These are phyloP conservation scores for Huntiella decipiens DNA, from an alignment of 2,329 filamentous ascomycete genomes.

Conservation along the genomic window DNA sequence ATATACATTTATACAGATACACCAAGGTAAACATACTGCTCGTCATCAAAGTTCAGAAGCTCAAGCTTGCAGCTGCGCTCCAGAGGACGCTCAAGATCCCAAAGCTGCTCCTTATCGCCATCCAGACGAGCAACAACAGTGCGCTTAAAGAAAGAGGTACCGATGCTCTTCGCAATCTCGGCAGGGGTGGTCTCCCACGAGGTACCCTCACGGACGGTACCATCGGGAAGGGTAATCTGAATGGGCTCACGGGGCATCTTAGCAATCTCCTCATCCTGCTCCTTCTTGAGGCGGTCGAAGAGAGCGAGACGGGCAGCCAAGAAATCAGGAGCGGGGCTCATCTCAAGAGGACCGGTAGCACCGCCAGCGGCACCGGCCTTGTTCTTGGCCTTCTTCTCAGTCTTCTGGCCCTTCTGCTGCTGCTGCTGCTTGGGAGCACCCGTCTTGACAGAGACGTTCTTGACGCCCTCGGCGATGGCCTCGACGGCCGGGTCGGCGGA, in stretches of 20 bases:
- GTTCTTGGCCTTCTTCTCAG: conserved; percentile 24
- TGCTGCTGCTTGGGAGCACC: conserved; percentile 10
- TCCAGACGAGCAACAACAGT: conserved; percentile 76
- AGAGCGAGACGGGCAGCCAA: conserved; percentile 59
- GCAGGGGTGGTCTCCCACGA: conserved; percentile 84
- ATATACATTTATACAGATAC: neutral
- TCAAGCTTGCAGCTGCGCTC: conserved; percentile 76
- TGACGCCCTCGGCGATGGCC: conserved; percentile 35
- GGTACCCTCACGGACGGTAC: conserved; percentile 51
- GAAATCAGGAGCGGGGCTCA: conserved; percentile 47
- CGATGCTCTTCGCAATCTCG: conserved; percentile 59
- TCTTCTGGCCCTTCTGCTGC: conserved; percentile 16
- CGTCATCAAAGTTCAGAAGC: conserved; percentile 56
- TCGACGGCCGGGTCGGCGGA: conserved; percentile 27
- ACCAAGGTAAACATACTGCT: conserved; percentile 9
- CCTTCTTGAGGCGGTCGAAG: conserved; percentile 67
- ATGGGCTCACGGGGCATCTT: conserved; percentile 55
- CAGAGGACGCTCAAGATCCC: conserved; percentile 81
- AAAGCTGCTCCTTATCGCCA: conserved; percentile 50
- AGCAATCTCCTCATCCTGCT: conserved; percentile 59
- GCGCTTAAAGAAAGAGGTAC: conserved; percentile 68
- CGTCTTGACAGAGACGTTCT: conserved; percentile 38
- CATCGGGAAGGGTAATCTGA: conserved; percentile 53
- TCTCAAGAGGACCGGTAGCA: conserved; percentile 26
- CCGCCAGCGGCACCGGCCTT: conserved; percentile 20